phyloP scores from a whole-genome alignment of 2,329 filamentous ascomycete genomes.

The Pestalotiopsis fici region DNA sequence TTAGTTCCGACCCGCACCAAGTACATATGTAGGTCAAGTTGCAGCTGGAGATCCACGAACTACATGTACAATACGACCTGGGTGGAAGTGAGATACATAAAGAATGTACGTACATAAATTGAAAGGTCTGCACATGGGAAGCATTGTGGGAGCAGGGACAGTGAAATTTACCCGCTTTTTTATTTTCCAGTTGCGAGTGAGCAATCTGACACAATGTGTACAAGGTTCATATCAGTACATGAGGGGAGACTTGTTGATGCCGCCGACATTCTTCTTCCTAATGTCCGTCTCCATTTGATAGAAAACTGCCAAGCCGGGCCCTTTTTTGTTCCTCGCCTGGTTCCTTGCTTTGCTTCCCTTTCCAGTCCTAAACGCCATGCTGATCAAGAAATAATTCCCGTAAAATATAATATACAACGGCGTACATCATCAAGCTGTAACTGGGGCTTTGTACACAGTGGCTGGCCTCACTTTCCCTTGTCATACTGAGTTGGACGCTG shows the following conservation, averaged over 20 bases:
- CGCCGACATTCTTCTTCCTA: not conserved
- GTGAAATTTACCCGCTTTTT: too few species aligned
- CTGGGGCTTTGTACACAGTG: not conserved
- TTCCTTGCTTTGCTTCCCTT: not conserved
- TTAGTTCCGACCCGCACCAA: too few species aligned
- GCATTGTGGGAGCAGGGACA: too few species aligned
- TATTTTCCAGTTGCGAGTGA: not conserved
- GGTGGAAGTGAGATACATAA: too few species aligned
- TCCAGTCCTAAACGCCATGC: slow-evolving; percentile 11
- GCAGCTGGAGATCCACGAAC: too few species aligned
- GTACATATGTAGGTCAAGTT: too few species aligned
- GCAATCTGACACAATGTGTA: slow-evolving; percentile 1
- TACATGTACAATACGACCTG: too few species aligned
- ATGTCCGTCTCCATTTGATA: not conserved
- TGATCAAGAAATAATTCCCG: not conserved
- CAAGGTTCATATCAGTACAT: not conserved
- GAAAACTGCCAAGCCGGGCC: not conserved
- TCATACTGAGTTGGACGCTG: not conserved
- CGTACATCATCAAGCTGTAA: not conserved
- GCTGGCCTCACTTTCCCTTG: not conserved
- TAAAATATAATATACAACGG: slow-evolving; percentile 5
- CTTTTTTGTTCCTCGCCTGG: not conserved
- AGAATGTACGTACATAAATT: too few species aligned
- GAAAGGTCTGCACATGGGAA: too few species aligned
- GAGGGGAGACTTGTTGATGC: slow-evolving; percentile 6